These are phyloP conservation scores for Prunella vulgaris DNA, from an alignment of 257 asterid genomes.

Conservation along the genomic window DNA sequence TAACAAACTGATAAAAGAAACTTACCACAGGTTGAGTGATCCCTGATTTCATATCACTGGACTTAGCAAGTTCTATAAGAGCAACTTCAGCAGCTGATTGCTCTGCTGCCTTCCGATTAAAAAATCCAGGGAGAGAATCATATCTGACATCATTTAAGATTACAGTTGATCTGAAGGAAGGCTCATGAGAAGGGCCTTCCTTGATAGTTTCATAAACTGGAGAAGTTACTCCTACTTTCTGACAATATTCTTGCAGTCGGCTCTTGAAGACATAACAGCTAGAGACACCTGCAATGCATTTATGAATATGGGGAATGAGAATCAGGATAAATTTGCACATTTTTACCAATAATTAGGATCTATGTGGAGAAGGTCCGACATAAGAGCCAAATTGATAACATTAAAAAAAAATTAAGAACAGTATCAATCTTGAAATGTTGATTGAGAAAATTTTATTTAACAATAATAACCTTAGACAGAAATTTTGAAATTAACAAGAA, in stretches of 20 bases:
- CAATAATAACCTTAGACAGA: background rate
- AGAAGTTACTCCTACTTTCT: conserved; percentile 66
- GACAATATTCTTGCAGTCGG: conserved; percentile 91
- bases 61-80: conserved; percentile 51
- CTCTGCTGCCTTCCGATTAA: conserved; percentile 92
- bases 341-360: background rate
- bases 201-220: conserved; percentile 81
- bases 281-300: conserved; percentile 55
- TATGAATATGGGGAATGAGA: background rate
- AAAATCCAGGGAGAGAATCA: conserved; percentile 90
- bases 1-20: background rate
- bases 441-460: background rate
- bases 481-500: background rate
- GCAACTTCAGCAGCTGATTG: conserved; percentile 99
- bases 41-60: conserved; percentile 39
- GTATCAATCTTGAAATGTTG: background rate
- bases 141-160: conserved; percentile 52
- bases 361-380: background rate
- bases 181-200: conserved; percentile 94
- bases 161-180: conserved; percentile 79
- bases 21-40: conserved; percentile 82
- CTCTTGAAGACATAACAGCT: conserved; percentile 86
- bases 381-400: conserved; percentile 7
- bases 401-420: background rate
- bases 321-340: background rate